These are phyloP conservation scores for Xylariaceae sp. DNA, from an alignment of 2,329 filamentous ascomycete genomes.

Conservation along the genomic window DNA sequence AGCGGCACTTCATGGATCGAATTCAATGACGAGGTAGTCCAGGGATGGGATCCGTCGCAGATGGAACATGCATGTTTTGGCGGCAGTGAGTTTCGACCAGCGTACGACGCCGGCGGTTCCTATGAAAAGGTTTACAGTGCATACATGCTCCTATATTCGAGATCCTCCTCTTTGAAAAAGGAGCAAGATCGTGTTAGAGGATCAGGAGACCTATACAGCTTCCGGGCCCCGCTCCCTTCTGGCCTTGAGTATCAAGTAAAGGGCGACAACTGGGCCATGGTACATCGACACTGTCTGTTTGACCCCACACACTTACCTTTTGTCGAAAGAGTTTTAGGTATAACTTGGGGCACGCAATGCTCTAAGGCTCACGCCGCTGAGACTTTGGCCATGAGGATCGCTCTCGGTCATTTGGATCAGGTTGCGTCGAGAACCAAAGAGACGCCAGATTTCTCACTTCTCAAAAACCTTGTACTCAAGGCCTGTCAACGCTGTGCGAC, in stretches of 20 bases:
- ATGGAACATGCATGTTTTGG: slow-evolving; percentile 79
- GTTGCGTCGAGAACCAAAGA: slow-evolving; percentile 70
- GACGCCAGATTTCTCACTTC: slow-evolving; percentile 54
- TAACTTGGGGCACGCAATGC: slow-evolving; percentile 49
- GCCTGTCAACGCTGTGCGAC: slow-evolving; percentile 45
- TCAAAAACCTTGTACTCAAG: slow-evolving; percentile 44
- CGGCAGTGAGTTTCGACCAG: slow-evolving; percentile 54
- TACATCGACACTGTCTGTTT: slow-evolving; percentile 75
- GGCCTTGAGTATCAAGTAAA: slow-evolving; percentile 57
- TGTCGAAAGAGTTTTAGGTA: slow-evolving; percentile 56
- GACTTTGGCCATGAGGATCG: slow-evolving; percentile 48
- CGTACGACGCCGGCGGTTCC: slow-evolving; percentile 41
- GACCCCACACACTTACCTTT: slow-evolving; percentile 69
- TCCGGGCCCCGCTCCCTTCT: slow-evolving; percentile 41
- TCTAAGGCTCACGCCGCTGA: slow-evolving; percentile 44
- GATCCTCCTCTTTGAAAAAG: slow-evolving; percentile 59
- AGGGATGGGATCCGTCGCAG: slow-evolving; percentile 65
- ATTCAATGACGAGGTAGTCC: slow-evolving; percentile 89
- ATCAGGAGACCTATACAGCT: slow-evolving; percentile 31
- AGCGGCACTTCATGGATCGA: slow-evolving; percentile 67
- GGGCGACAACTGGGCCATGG: slow-evolving; percentile 66
- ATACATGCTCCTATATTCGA: slow-evolving; percentile 97
- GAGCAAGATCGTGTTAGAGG: slow-evolving; percentile 45
- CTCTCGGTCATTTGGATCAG: slow-evolving; percentile 68
- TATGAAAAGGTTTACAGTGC: slow-evolving; percentile 77